Conservation (phyloP, 352 stramenopile species). For the Globisporangium perplexum region DNA sequence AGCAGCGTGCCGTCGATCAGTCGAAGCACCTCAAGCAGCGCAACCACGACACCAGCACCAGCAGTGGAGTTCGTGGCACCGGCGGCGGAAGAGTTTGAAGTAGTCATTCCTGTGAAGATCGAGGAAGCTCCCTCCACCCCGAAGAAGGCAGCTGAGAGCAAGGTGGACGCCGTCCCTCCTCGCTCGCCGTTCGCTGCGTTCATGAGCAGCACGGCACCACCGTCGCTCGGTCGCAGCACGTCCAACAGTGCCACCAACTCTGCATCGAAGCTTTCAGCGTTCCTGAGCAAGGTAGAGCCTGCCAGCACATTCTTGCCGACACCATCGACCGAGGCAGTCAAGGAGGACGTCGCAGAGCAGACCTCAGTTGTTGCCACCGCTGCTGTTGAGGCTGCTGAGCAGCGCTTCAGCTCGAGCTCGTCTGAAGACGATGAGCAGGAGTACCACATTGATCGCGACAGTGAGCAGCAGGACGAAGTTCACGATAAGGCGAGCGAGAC, state of each 20-base stretch:
- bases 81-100: too few relatives aligned
- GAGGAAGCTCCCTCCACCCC: neutral
- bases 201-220: neutral
- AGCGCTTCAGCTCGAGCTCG: neutral
- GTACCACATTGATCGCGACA: neutral
- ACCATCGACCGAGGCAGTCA: slow-evolving; percentile 11
- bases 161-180: neutral
- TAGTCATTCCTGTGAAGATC: too few relatives aligned
- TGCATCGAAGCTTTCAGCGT: slow-evolving; percentile 50
- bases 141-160: neutral
- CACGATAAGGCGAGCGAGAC: neutral
- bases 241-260: slow-evolving; percentile 2
- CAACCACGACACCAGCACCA: too few relatives aligned
- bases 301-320: slow-evolving; percentile 7
- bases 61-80: too few relatives aligned
- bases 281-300: slow-evolving; percentile 55
- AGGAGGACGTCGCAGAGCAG: slow-evolving; percentile 1
- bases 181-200: neutral
- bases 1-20: neutral
- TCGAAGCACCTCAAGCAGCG: slow-evolving; percentile 7
- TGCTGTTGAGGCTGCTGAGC: neutral
- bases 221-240: slow-evolving; percentile 9
- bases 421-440: slow-evolving; percentile 1
- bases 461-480: neutral
- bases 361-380: neutral